These are phyloP conservation scores for Coriaria nepalensis DNA, from an alignment of 306 rosid genomes.

Conservation along the genomic window DNA sequence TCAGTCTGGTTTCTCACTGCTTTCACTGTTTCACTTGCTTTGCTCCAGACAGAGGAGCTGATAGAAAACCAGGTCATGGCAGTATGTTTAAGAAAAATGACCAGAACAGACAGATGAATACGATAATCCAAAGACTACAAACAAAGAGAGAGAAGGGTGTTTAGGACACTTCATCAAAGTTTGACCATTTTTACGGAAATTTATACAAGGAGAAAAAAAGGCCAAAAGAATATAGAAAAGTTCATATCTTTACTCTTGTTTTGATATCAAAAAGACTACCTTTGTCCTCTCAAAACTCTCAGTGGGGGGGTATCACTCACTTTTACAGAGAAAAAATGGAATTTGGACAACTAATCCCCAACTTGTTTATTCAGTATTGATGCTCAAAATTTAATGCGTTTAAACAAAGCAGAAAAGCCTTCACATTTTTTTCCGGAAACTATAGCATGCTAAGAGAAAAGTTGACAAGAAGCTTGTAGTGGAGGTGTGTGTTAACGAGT, in stretches of 20 bases:
- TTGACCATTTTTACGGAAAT: too few relatives aligned
- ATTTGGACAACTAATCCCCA: conserved; percentile 24
- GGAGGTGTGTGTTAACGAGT: not conserved
- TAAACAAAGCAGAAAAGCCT: conserved; percentile 19
- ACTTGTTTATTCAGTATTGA: conserved; percentile 11
- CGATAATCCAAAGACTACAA: too few relatives aligned
- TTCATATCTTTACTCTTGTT: conserved; percentile 4
- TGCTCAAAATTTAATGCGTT: conserved; percentile 14
- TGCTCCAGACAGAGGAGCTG: too few relatives aligned
- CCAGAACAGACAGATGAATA: too few relatives aligned
- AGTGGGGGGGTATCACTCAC: conserved; percentile 18
- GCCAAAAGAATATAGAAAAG: conserved; percentile 29
- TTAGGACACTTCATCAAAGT: too few relatives aligned
- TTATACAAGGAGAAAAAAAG: conserved; percentile 20
- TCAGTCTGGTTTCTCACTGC: too few relatives aligned
- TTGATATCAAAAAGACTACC: conserved; percentile 25
- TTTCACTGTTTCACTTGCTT: too few relatives aligned
- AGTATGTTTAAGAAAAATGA: too few relatives aligned
- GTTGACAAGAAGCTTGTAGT: not conserved
- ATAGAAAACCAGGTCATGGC: too few relatives aligned
- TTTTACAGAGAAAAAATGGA: conserved; percentile 17
- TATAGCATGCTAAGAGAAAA: conserved; percentile 3
- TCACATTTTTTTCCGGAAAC: conserved; percentile 13
- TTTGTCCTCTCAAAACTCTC: conserved; percentile 26
- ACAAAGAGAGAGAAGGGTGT: too few relatives aligned